A percentile compares a stretch with the other conserved stretches of the same genome.
Conservation (phyloP, 2,329 filamentous ascomycete species). For the Harringtonia lauricola region DNA sequence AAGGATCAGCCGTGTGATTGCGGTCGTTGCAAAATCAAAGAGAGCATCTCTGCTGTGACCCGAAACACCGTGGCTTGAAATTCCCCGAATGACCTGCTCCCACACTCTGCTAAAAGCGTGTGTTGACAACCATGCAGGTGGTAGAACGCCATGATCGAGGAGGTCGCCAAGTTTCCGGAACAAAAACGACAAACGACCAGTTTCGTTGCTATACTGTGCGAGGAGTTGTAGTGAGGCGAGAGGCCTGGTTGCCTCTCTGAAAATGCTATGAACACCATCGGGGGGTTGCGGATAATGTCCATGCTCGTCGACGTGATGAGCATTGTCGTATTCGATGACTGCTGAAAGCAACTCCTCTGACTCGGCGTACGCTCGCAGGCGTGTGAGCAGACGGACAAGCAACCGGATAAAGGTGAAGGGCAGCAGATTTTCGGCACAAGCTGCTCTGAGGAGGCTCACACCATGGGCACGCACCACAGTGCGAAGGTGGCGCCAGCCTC, state of each 20-base stretch:
- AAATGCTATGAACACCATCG: constrained; percentile 14
- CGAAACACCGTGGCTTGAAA: constrained; percentile 18
- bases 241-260: constrained; percentile 14
- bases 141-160: constrained; percentile 23
- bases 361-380: constrained; percentile 25
- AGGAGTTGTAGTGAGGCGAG: constrained; percentile 15
- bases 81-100: constrained; percentile 22
- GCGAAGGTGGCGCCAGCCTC: constrained; percentile 35
- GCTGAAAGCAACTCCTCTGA: constrained; percentile 28
- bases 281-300: background rate
- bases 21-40: constrained; percentile 22
- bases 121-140: constrained; percentile 32
- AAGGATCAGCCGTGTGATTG: constrained; percentile 1
- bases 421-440: constrained; percentile 29
- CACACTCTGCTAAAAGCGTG: constrained; percentile 28
- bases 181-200: constrained; percentile 20
- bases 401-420: constrained; percentile 26
- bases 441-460: constrained; percentile 28
- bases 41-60: constrained; percentile 18
- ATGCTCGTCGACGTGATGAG: constrained; percentile 6
- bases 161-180: constrained; percentile 26
- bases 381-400: constrained; percentile 29
- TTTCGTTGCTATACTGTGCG: constrained; percentile 19
- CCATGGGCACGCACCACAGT: constrained; percentile 35
- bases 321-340: constrained; percentile 12